Evolutionary conservation across 441 rosid species (phyloP).

Genomic region (Euphorbia celastroides): DNA sequence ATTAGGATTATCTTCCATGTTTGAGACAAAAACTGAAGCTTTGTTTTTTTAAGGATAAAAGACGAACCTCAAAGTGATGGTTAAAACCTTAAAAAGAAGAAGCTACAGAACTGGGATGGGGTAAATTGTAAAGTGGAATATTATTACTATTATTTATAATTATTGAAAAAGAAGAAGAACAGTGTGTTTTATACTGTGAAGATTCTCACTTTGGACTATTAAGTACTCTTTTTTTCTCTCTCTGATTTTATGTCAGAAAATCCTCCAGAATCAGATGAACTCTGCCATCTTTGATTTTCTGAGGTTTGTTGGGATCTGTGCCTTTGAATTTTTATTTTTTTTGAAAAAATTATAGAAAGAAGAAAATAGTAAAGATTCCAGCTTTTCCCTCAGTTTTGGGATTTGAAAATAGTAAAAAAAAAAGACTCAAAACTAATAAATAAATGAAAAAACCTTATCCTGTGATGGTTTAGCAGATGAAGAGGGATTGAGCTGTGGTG

Average conservation of each 20-base stretch:
- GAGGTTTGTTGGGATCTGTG: constrained; percentile 56
- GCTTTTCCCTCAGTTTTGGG: constrained; percentile 44
- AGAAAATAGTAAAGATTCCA: constrained; percentile 27
- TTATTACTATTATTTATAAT: constrained; percentile 7
- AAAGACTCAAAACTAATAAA: too few relatives aligned
- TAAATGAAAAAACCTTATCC: constrained; percentile 57
- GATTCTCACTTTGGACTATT: constrained; percentile 35
- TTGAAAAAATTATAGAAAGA: constrained; percentile 15
- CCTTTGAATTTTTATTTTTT: constrained; percentile 17
- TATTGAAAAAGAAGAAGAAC: neutral
- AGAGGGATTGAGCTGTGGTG: constrained; percentile 34
- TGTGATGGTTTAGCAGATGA: constrained; percentile 51
- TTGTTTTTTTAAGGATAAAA: constrained; percentile 6
- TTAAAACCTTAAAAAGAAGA: constrained; percentile 14
- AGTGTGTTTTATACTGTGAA: constrained; percentile 25
- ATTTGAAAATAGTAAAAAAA: constrained; percentile 6
- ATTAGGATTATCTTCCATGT: constrained; percentile 20
- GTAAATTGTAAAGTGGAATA: constrained; percentile 27
- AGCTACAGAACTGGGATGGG: constrained; percentile 31
- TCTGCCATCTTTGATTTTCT: constrained; percentile 38
- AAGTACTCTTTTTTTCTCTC: constrained; percentile 14
- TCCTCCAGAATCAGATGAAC: constrained; percentile 34
- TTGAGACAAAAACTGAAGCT: constrained; percentile 17
- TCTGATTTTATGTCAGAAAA: constrained; percentile 44
- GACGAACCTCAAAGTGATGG: constrained; percentile 25